Conservation (phyloP, 1,284 basidiomycete genomes). For the Sporisorium sorghi region DNA sequence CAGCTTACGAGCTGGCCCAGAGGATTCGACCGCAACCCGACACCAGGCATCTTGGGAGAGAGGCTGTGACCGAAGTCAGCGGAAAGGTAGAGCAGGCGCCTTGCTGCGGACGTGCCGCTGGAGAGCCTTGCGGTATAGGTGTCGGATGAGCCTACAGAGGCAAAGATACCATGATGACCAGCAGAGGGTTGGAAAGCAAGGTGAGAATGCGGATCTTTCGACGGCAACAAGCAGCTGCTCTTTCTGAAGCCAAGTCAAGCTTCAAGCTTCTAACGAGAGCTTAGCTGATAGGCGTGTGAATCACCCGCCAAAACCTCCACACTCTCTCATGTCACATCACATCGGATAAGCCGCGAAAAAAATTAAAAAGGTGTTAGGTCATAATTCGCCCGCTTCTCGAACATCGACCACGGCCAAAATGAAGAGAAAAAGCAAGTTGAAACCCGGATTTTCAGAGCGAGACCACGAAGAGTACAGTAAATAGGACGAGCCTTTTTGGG, state of each 20-base stretch:
- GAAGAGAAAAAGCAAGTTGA: background rate
- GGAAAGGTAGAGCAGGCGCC: background rate
- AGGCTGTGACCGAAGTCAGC: background rate
- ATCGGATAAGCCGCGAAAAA: background rate
- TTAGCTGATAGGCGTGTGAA: constrained; percentile 3
- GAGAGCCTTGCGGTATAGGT: background rate
- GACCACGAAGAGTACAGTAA: background rate
- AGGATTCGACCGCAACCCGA: background rate
- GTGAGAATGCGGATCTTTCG: no score
- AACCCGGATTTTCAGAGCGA: constrained; percentile 2
- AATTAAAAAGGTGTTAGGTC: background rate
- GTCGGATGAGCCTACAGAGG: background rate
- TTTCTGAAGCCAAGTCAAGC: background rate
- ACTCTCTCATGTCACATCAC: background rate
- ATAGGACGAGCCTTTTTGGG: background rate
- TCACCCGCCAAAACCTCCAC: no score
- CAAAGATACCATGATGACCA: background rate
- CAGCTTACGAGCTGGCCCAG: constrained; percentile 8
- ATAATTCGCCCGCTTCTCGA: no score
- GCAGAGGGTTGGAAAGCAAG: background rate
- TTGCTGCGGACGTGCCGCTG: background rate
- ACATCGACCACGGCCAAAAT: background rate
- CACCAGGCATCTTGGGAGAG: background rate
- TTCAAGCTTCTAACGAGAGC: background rate
- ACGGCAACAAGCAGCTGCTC: background rate